A percentile compares a stretch with the other conserved stretches of the same genome.
Evolutionary conservation across 257 asterid genomes (phyloP).

Genomic region (Capsicum pubescens): DNA sequence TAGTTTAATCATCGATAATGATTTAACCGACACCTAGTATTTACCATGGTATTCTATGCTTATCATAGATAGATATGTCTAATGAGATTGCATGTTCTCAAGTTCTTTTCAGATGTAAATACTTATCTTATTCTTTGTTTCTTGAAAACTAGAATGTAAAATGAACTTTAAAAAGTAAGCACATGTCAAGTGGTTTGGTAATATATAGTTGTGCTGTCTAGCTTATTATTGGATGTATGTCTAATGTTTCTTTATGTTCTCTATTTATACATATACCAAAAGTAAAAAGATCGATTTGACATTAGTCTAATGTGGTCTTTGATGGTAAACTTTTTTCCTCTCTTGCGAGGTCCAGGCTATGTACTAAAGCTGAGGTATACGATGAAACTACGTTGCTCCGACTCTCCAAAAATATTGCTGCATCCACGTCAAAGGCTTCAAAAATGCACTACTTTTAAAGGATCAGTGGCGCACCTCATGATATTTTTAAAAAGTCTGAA

Average conservation of each 20-base stretch:
- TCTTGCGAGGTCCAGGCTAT: neutral
- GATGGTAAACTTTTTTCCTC: neutral
- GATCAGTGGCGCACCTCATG: too few relatives aligned
- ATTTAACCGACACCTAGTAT: too few relatives aligned
- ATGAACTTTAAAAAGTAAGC: too few relatives aligned
- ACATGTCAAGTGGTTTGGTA: too few relatives aligned
- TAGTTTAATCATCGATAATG: too few relatives aligned
- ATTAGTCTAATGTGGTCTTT: neutral
- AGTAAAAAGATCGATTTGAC: neutral
- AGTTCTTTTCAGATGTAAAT: neutral
- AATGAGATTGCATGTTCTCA: neutral
- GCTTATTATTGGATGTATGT: neutral
- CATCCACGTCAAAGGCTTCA: too few relatives aligned
- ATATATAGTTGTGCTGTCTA: neutral
- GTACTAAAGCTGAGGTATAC: neutral
- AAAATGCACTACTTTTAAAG: too few relatives aligned
- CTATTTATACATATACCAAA: too few relatives aligned
- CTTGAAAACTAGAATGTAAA: neutral
- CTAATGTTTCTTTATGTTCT: neutral
- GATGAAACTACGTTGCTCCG: too few relatives aligned
- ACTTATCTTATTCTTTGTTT: neutral
- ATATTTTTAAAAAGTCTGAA: too few relatives aligned
- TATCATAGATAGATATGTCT: neutral
- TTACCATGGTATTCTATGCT: neutral
- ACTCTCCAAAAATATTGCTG: too few relatives aligned